Evolutionary conservation across 2,329 filamentous ascomycete species (phyloP), one percentile per base, ranked within the genome.

Genomic region (Aspergillus fumigatiaffinis): DNA sequence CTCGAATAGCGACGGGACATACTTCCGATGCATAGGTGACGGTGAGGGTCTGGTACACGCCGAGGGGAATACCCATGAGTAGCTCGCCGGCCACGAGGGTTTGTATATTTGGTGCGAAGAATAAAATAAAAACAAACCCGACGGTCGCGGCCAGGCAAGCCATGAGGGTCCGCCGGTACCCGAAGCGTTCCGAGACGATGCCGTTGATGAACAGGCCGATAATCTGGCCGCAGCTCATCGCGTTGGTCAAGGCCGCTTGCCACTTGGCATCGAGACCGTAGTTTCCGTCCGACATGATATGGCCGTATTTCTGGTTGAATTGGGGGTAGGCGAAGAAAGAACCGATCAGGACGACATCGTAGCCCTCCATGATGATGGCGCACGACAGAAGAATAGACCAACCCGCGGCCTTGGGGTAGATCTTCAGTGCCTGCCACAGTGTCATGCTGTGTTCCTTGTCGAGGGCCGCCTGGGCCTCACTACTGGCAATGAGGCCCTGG

Each of bases 331-430:
- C 75, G 76, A 85, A 92, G 69, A 94, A 91, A 74, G 92, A 92
- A 77, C 88, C 90, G 66, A 94, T 85, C 54, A 95, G 78, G 67
- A 85, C 87, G 57, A 94, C 81, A 70, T 96, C 91, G 77, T 92
- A 95, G 35, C 90, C 91, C 74, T 96, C 91, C 92, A 96, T 96
- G 66, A 85, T 86, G 68, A 96, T 94, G 71, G 89, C 92, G 0
- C 90, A 93, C 17, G 89, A 93, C 73, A 96, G 92, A 58, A 95
- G 79, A 52, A 96, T 69, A 66, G 87, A 91, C 90, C 91, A 96
- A 23, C 79, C 82, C 56, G 95, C 87, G 23, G 92, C 92, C 77
- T 95, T 93, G 57, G 91, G 91, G 70, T 67, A 68, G 9, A 59
- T 51, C 50, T 53, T 55, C 20, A 68, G 21, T 41, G 63, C 67